Evolutionary conservation across 768 basidiomycete species (phyloP).

Genomic region (Boletales sp.): DNA sequence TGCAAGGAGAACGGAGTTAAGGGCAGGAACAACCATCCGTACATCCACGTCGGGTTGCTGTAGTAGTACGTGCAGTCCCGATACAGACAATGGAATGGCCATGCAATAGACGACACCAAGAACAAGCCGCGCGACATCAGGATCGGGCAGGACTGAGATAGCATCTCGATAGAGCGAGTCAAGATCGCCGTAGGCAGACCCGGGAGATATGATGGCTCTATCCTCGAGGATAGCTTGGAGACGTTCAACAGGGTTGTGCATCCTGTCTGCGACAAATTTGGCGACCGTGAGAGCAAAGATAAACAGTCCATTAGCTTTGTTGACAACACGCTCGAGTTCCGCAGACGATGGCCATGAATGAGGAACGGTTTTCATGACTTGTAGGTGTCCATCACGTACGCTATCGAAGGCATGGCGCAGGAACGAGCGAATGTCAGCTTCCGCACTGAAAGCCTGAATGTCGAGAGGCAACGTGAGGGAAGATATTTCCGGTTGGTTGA

Average conservation of each 20-base stretch:
- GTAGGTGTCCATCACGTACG: constrained; percentile 9
- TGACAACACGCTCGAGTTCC: constrained; percentile 18
- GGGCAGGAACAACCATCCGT: constrained; percentile 16
- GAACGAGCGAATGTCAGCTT: constrained; percentile 21
- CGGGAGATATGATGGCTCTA: background rate
- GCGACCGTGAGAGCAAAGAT: constrained; percentile 27
- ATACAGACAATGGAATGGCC: constrained; percentile 11
- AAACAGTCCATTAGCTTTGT: constrained; percentile 22
- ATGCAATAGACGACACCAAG: constrained; percentile 17
- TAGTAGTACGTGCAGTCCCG: constrained; percentile 8
- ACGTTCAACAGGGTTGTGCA: constrained; percentile 16
- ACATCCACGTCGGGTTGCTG: constrained; percentile 12
- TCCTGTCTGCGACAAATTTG: constrained; percentile 21
- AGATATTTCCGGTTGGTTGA: constrained; percentile 12
- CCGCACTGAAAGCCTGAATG: constrained; percentile 19
- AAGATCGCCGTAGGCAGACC: constrained; percentile 12
- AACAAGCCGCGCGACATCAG: constrained; percentile 14
- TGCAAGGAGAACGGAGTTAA: constrained; percentile 11
- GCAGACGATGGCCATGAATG: constrained; percentile 22
- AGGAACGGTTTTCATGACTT: constrained; percentile 6
- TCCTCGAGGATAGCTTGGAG: constrained; percentile 13
- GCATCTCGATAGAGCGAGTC: constrained; percentile 15
- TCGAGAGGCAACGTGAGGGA: constrained; percentile 8
- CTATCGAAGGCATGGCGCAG: constrained; percentile 2
- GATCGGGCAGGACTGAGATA: constrained; percentile 12